Evolutionary conservation across 164 flowering plant species (phyloP).

Genomic region (Aristolochia contorta): DNA sequence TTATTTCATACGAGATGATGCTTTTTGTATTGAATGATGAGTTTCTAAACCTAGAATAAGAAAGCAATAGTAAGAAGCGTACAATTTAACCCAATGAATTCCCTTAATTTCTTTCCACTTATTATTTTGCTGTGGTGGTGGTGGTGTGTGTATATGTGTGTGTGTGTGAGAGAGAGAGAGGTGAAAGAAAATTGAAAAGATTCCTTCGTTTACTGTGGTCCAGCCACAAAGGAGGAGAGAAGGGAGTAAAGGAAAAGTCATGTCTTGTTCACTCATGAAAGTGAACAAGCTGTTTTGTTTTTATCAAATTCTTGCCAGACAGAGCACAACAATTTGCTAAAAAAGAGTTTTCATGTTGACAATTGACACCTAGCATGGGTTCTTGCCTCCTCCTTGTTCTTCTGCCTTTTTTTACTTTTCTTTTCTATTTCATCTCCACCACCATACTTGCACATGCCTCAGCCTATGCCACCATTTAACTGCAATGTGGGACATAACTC

Average conservation of each 20-base stretch:
- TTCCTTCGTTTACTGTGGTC: background rate
- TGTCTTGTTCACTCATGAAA: conserved; percentile 6
- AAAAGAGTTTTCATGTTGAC: too few species aligned
- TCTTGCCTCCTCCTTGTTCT: background rate
- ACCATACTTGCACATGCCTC: conserved; percentile 7
- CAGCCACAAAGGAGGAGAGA: background rate
- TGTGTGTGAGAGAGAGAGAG: too few species aligned
- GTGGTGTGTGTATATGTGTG: too few species aligned
- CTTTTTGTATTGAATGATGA: too few species aligned
- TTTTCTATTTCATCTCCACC: conserved; percentile 8
- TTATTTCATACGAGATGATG: too few species aligned
- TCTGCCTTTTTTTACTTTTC: conserved; percentile 1
- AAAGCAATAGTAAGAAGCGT: too few species aligned
- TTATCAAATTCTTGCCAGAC: conserved; percentile 6
- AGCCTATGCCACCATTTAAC: conserved; percentile 1
- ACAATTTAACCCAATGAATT: too few species aligned
- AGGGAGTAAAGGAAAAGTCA: conserved; percentile 2
- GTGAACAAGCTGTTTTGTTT: conserved; percentile 1
- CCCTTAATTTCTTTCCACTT: too few species aligned
- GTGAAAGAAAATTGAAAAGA: too few species aligned
- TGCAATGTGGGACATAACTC: background rate
- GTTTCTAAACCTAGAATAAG: too few species aligned
- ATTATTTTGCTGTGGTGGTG: too few species aligned
- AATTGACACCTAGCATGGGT: background rate
- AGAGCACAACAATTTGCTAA: background rate